Base-by-base conservation (phyloP, 1,284 basidiomycete genomes). In the Agroathelia rolfsii region DNA sequence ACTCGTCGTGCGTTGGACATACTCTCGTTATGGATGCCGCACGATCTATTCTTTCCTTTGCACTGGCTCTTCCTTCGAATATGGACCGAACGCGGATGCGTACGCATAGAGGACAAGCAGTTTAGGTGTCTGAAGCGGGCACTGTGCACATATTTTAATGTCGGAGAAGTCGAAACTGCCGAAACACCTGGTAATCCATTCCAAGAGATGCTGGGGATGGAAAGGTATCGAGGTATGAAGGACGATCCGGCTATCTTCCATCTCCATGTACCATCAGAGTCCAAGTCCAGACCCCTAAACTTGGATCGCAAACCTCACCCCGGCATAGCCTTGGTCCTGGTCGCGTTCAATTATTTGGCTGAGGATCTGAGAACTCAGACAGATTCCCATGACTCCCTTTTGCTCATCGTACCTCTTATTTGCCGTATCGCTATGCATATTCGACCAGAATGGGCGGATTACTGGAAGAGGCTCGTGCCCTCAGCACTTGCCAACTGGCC, bases 401-500 rank as follows among this genome's bases (percentile, higher is more conserved):
- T 64, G n/a, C 58, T 58, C 16, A 56, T 93, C 6, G 77, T 68
- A 0, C 68, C 70, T 1, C 43, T 89, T 7, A 65, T 93, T 5
- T 72, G 76, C 37, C 62, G 65, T 1, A 54, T 93, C n/a, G 81
- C 83, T 2, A 48, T 64, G 6, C 55, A 73, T 9, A 69, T 84
- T 4, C 68, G 80, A 16, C 69, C 70, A 0, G 84, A 87, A 47
- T 95, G 89, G 85, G 69, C 73, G 2, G 89, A 94, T 52, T 90
- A 89, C 49, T 88, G 86, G 83, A 77, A 77, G 42, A 68, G 86
- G 5, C 56, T 87, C 17, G 72, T 75, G 45, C 84, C 86, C 1
- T 63, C 68, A 28, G 64, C 66, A 13, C 55, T 66, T 41, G 52
- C 61, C 18, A 48, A 55, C 13, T 85, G 82, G 82, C 69, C 70